Conservation (phyloP, 768 basidiomycete genomes). For the Lactarius trivialis region DNA sequence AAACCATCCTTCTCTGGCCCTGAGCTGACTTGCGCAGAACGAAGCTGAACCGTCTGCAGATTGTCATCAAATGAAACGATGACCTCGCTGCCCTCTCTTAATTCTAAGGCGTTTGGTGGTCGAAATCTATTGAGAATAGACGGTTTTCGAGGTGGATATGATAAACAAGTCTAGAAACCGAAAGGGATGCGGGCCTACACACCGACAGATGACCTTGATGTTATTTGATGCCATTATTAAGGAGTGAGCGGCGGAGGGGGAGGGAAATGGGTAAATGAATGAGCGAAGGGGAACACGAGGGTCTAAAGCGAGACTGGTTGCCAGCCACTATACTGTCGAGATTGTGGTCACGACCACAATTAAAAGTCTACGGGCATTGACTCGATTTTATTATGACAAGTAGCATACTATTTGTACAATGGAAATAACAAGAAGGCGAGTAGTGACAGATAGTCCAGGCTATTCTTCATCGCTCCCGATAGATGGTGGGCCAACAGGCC, state of each 20-base stretch:
- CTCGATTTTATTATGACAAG: constrained; percentile 4
- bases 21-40: constrained; percentile 55
- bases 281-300: constrained; percentile 1
- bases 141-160: background rate
- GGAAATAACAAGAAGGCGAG: background rate
- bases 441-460: background rate
- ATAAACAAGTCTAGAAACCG: constrained; percentile 6
- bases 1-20: constrained; percentile 97
- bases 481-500: constrained; percentile 29
- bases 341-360: constrained; percentile 17
- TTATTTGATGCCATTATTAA: constrained; percentile 62
- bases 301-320: constrained; percentile 5
- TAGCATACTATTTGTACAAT: constrained; percentile 7
- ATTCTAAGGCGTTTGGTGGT: constrained; percentile 88
- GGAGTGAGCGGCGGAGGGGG: background rate
- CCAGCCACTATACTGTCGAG: background rate
- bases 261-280: constrained; percentile 1
- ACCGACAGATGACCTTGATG: constrained; percentile 99
- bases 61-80: constrained; percentile 87
- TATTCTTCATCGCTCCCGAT: constrained; percentile 44
- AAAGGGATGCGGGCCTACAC: constrained; percentile 31
- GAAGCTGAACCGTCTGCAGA: constrained; percentile 76
- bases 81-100: constrained; percentile 80
- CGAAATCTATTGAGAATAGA: constrained; percentile 63
- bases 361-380: constrained; percentile 12